Base-by-base conservation (phyloP, 2,329 filamentous ascomycete genomes). In the Aspergillus sp. region DNA sequence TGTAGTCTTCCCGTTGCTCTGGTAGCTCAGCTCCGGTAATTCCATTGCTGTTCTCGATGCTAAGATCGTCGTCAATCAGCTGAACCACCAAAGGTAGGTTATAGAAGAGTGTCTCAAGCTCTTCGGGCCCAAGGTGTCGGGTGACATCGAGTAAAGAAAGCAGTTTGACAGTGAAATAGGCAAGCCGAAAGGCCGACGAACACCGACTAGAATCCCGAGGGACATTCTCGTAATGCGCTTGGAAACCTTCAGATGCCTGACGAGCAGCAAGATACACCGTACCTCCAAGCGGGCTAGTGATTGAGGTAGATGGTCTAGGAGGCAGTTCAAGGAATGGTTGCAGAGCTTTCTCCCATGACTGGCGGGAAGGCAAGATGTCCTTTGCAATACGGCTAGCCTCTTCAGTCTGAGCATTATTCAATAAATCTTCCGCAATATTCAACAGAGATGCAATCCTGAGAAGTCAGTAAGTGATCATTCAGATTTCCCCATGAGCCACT, bases 111-210 rank as follows among this genome's bases (percentile, higher is more conserved):
- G 71, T 63, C 50, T 72, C 65, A 20, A 67, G 62, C 46, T 68
- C 57, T 40, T 70, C 66, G 41, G 68, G 45, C 36, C 69, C 59
- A 6, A 75, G 47, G 31, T 61, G 57, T 13, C 66, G 59, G 11
- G 72, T 57, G 3, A 74, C 47, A 17, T 74, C 67, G 2, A 70
- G 70, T 1, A 68, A 69, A 16, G 73, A 71, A 29, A 91, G 66
- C 0, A 94, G 67, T 45, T 79, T 80, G 5, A 79, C 76, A 0
- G 84, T 81, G 67, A 91, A 96, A 45, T 87, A 78, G 1, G 87
- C 84, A 75, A 95, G 88, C 50, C 93, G 81, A 13, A 89, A 82
- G 1, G 90, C 84, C 49, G 88, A 77, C 2, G 90, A 90, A 29
- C 86, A 83, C 0, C 88, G 88, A 58, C 83, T 81, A 3, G 80